Base-by-base conservation (phyloP, 2,329 filamentous ascomycete genomes). In the Fusarium denticulatum region DNA sequence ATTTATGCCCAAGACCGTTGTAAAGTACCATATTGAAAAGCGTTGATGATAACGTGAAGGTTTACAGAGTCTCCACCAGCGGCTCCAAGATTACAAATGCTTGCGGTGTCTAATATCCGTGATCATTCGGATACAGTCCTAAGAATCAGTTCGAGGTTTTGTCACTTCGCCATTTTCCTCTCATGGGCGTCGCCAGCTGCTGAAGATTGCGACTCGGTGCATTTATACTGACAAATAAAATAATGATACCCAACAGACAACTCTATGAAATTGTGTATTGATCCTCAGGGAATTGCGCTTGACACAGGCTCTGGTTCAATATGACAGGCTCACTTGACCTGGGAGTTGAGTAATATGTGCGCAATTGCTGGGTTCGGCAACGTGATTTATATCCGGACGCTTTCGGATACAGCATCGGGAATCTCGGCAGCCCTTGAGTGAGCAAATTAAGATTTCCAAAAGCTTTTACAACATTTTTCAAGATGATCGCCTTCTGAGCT, bases 261-360 rank as follows among this genome's bases (percentile, higher is more conserved):
- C 11, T 3, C 2, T 18, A 32, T 13, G 9, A 18, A 5, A 6
- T 50, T 18, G 2, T 32, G 22, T 24, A 7, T 5, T 13, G 4
- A 24, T 32, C 0, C 4, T 15, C 3, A 7, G 22, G 6, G 6
- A 9, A 9, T 7, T 18, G n/a, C 6, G 13, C 8, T 9, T 0
- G 7, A 18, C 7, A 18, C 3, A 7, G 11, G 3, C 6, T 18
- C 30, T 49, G 11, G 5, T n/a, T 13, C 5, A n/a, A 10, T 5
- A 24, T n/a, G 4, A 8, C 11, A 0, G 4, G 15, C 22, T 32
- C 7, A 49, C n/a, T 18, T 2, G 15, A 24, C 7, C 11, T 10
- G 3, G 28, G 0, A 32, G 11, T 49, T n/a, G 7, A 24, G 47
- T 14, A 22, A 28, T 26, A 5, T 20, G 4, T 3, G n/a, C 14